Evolutionary conservation across 2,329 filamentous ascomycete genomes (phyloP).

Genomic region (Trichoderma sp.): DNA sequence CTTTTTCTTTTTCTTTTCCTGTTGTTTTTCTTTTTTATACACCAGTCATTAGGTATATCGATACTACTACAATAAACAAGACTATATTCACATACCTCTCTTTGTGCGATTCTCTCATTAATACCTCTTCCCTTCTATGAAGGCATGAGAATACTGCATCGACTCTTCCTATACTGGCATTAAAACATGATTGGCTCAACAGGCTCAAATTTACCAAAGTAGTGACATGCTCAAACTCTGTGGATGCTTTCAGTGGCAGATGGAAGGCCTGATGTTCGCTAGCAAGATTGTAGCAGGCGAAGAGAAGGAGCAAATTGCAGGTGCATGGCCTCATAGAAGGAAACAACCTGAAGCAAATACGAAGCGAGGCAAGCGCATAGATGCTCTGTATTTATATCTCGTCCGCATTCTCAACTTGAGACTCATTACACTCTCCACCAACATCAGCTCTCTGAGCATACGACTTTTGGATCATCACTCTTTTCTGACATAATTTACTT

Average conservation of each 20-base stretch:
- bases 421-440: neutral
- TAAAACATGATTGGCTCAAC: neutral
- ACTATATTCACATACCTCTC: neutral
- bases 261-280: neutral
- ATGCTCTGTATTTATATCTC: neutral
- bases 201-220: neutral
- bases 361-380: neutral
- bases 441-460: neutral
- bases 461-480: neutral
- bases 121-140: no score
- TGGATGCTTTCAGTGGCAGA: no score
- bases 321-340: neutral
- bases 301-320: neutral
- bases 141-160: neutral
- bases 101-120: neutral
- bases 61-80: neutral
- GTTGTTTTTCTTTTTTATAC: neutral
- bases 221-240: neutral
- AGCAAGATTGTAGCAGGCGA: neutral
- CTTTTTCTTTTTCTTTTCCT: neutral
- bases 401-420: neutral
- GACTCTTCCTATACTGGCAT: neutral
- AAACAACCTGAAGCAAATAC: no score
- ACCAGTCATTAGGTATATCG: neutral
- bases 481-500: neutral